These are phyloP conservation scores for Boletus reticulatus DNA, from an alignment of 768 basidiomycete genomes.

Conservation along the genomic window DNA sequence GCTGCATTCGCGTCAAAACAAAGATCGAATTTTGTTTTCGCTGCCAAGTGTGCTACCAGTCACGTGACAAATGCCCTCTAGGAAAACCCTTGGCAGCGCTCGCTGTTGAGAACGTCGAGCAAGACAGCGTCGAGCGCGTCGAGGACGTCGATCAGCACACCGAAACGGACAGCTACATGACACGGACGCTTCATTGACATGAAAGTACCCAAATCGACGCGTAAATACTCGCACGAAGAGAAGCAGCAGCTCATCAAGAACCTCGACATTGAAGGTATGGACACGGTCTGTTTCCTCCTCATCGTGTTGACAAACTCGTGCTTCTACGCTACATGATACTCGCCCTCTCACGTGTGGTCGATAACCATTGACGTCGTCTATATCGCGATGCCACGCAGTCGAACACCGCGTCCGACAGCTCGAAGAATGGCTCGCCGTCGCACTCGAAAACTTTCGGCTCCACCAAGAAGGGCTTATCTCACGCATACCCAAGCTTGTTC, in stretches of 20 bases:
- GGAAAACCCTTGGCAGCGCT: neutral
- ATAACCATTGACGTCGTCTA: neutral
- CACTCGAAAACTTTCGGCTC: slow-evolving; percentile 69
- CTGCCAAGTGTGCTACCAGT: neutral
- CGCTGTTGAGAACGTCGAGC: neutral
- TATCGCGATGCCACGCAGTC: slow-evolving; percentile 40
- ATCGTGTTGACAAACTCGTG: neutral
- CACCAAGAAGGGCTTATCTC: slow-evolving; percentile 75
- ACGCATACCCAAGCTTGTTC: slow-evolving; percentile 73
- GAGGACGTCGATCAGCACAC: neutral
- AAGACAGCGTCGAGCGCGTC: neutral
- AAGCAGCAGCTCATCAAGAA: slow-evolving; percentile 74
- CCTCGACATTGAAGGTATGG: slow-evolving; percentile 74
- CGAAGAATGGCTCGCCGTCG: slow-evolving; percentile 70
- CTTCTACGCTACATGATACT: no score
- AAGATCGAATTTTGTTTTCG: no score
- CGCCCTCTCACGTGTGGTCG: neutral
- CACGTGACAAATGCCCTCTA: slow-evolving; percentile 7
- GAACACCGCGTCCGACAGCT: slow-evolving; percentile 73
- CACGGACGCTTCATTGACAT: slow-evolving; percentile 7
- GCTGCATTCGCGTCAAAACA: neutral
- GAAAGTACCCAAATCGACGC: slow-evolving; percentile 19
- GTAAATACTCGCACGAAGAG: slow-evolving; percentile 60
- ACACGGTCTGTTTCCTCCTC: neutral
- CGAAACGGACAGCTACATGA: neutral